phyloP scores from a whole-genome alignment of 208 protist species.

The Tritrichomonas foetus region DNA sequence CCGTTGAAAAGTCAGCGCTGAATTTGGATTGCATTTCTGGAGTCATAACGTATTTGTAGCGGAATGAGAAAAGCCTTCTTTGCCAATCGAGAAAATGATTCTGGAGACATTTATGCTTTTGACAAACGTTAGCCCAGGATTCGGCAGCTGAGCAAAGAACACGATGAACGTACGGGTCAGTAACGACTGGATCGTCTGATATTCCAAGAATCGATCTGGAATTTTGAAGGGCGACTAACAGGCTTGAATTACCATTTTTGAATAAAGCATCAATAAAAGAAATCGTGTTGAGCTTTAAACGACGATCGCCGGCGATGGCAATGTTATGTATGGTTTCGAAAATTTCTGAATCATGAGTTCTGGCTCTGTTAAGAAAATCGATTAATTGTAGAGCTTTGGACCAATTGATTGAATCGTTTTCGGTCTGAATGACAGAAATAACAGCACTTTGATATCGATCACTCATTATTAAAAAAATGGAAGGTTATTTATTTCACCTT shows the following conservation, averaged over 20 bases:
- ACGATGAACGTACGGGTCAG: background rate
- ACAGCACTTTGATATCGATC: too few relatives aligned
- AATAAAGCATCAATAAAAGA: background rate
- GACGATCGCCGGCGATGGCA: background rate
- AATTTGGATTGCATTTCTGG: background rate
- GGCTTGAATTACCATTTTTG: background rate
- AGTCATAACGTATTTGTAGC: background rate
- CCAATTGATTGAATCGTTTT: background rate
- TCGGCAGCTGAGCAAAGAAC: background rate
- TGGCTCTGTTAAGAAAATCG: background rate
- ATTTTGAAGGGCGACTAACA: background rate
- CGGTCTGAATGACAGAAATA: background rate
- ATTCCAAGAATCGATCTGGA: background rate
- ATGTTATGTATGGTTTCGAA: background rate
- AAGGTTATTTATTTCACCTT: too few relatives aligned
- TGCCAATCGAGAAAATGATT: background rate
- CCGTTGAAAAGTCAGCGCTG: background rate
- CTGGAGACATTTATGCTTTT: background rate
- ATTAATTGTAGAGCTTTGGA: background rate
- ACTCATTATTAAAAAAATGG: too few relatives aligned
- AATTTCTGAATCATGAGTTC: background rate
- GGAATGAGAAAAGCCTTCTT: background rate
- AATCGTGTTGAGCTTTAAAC: background rate
- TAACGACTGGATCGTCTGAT: background rate
- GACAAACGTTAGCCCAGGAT: background rate